Evolutionary conservation across 164 flowering plant genomes (phyloP), one percentile per base, ranked within the genome.

Genomic region (Magnolia officinalis): DNA sequence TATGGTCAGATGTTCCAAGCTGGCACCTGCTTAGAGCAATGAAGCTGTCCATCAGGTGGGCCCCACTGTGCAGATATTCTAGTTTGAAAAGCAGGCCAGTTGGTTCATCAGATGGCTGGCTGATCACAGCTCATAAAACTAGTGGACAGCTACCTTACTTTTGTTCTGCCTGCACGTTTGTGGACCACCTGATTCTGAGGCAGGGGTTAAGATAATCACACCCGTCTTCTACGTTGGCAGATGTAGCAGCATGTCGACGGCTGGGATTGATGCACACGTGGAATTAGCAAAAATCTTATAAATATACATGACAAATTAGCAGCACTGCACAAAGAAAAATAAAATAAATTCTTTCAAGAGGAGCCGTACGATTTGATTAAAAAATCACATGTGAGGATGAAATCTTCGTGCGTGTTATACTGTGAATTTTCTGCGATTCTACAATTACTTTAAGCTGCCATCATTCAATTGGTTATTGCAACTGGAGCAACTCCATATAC

Each of bases 401-500:
- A 70, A 21, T 72, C 14, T 58, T 59, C 58, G 20, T n/a, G 37
- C n/a, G 14, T 59, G 45, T 70, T 1, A 14, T 51, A 24, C 16
- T 8, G 73, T 45, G 50, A 78, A 51, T 51, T 50, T 26, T 8
- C 51, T 50, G 29, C 6, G 21, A 29, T 29, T 20, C 20, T 5
- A 66, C 51, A 26, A 21, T 75, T 83, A 89, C 92, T 91, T 81
- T 81, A 82, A 80, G 70, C 68, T 75, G 61, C 76, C 72, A 45
- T 80, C 82, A 52, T 59, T 61, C 67, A 75, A 74, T n/a, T n/a
- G 65, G 78, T 81, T 20, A 88, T 13, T 66, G 84, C 82, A 29
- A 93, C 76, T 45, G 95, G 98, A 76, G 86, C 89, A 73, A 93
- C 85, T 79, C 98, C 98, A 82, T 90, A 93, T 78, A 78, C n/a